Percentiles rank a stretch among this genome's conserved stretches.
Conservation (phyloP, 1,284 basidiomycete species). For the Polyporus tsugae region DNA sequence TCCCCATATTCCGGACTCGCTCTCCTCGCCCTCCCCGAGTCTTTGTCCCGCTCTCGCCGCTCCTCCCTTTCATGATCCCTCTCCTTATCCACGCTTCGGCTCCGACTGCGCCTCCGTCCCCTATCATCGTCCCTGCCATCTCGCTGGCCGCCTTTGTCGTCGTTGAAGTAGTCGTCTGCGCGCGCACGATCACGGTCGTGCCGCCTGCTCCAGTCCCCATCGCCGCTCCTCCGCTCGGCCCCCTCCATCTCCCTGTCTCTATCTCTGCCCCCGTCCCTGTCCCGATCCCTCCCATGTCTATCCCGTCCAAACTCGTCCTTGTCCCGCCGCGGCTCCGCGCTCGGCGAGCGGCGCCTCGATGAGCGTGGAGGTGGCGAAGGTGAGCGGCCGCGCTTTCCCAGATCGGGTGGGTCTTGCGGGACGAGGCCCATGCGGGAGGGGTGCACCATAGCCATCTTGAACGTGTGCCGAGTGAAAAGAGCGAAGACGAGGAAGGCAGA, state of each 20-base stretch:
- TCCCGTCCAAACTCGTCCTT: conserved; percentile 35
- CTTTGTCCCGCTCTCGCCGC: conserved; percentile 33
- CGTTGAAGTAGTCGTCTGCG: conserved; percentile 43
- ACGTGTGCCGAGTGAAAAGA: background rate
- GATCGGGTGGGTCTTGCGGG: conserved; percentile 45
- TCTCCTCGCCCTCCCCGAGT: conserved; percentile 37
- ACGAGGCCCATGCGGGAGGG: conserved; percentile 69
- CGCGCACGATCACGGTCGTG: conserved; percentile 36
- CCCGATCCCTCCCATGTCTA: conserved; percentile 25
- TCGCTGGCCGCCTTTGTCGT: conserved; percentile 14
- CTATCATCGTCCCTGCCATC: conserved; percentile 15
- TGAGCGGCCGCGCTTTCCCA: conserved; percentile 37
- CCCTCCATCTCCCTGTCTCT: conserved; percentile 34
- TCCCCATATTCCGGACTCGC: conserved; percentile 45
- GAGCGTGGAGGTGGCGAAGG: conserved; percentile 36
- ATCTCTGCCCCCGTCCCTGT: conserved; percentile 30
- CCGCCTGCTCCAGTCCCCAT: conserved; percentile 33
- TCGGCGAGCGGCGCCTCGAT: conserved; percentile 27
- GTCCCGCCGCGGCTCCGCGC: conserved; percentile 29
- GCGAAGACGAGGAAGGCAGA: background rate
- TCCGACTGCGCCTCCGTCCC: conserved; percentile 31
- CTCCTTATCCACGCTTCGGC: conserved; percentile 36
- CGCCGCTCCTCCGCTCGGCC: conserved; percentile 28
- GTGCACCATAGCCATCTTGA: conserved; percentile 66
- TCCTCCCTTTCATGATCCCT: conserved; percentile 37